Evolutionary conservation across 176 grass and related monocot species (phyloP).

Genomic region (Hsuehochloa calcarea): DNA sequence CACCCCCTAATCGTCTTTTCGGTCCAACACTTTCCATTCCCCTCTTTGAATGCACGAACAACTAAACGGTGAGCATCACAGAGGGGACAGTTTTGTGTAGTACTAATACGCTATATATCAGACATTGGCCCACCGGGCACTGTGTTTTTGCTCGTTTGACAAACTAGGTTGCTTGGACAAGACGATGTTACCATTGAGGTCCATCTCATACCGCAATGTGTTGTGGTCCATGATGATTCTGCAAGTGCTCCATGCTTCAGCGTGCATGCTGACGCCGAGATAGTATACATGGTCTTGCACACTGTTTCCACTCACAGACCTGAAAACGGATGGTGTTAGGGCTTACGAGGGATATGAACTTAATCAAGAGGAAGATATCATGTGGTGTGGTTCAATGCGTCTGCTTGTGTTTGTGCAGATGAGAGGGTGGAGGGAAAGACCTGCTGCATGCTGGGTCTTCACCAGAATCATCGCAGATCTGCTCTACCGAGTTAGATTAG

Average conservation of each 20-base stretch:
- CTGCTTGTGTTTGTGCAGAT: background rate
- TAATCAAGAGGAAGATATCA: background rate
- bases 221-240: constrained; percentile 74
- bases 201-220: constrained; percentile 63
- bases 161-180: constrained; percentile 50
- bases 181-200: constrained; percentile 60
- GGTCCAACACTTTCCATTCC: too few relatives aligned
- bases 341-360: background rate
- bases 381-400: background rate
- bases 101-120: background rate
- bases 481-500: constrained; percentile 55
- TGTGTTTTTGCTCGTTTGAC: constrained; percentile 33
- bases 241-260: constrained; percentile 65
- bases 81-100: background rate
- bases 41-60: constrained; percentile 13
- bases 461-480: constrained; percentile 72
- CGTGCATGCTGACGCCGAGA: constrained; percentile 64
- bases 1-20: too few relatives aligned
- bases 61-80: background rate
- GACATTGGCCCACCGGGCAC: constrained; percentile 31
- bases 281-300: constrained; percentile 66
- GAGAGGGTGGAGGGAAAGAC: constrained; percentile 29
- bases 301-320: constrained; percentile 68
- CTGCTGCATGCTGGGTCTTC: constrained; percentile 86
- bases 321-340: constrained; percentile 6